These are phyloP conservation scores for Suillus discolor DNA, from an alignment of 768 basidiomycete genomes.

Conservation along the genomic window DNA sequence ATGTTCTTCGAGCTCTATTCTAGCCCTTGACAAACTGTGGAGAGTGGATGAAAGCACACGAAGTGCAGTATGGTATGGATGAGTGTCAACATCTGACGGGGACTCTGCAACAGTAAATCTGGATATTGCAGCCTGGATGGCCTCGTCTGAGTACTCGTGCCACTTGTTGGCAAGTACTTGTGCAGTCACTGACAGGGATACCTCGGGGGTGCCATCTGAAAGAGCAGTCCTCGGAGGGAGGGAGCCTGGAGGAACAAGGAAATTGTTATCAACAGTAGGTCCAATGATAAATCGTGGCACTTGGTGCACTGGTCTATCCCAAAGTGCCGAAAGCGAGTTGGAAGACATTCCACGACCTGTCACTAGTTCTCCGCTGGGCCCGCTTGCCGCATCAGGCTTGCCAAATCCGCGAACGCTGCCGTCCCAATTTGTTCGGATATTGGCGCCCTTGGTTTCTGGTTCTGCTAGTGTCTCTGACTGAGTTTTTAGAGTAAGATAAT, in stretches of 20 bases:
- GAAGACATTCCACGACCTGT: slow-evolving; percentile 34
- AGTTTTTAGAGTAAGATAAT: slow-evolving; percentile 65
- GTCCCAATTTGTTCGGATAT: slow-evolving; percentile 42
- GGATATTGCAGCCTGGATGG: slow-evolving; percentile 65
- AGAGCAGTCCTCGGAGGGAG: slow-evolving; percentile 15
- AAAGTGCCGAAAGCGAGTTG: slow-evolving; percentile 41
- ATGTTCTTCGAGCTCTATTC: slow-evolving; percentile 66
- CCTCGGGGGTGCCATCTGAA: slow-evolving; percentile 17
- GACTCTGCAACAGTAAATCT: slow-evolving; percentile 47
- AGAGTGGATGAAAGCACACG: slow-evolving; percentile 72
- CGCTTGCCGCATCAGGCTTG: slow-evolving; percentile 40
- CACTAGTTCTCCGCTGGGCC: slow-evolving; percentile 22
- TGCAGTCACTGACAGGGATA: slow-evolving; percentile 31
- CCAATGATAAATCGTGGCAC: slow-evolving; percentile 44
- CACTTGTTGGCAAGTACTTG: slow-evolving; percentile 69
- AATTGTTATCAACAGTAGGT: slow-evolving; percentile 33
- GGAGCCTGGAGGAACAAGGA: slow-evolving; percentile 40
- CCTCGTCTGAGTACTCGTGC: slow-evolving; percentile 79
- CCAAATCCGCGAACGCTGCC: slow-evolving; percentile 61
- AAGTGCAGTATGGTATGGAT: slow-evolving; percentile 69
- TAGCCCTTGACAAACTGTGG: slow-evolving; percentile 54
- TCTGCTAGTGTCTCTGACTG: slow-evolving; percentile 52
- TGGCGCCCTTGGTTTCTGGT: slow-evolving; percentile 24
- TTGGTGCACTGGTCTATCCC: slow-evolving; percentile 38
- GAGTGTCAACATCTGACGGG: slow-evolving; percentile 45